These are phyloP conservation scores for Aspergillus biplanus DNA, from an alignment of 495 filamentous ascomycete species.

Conservation along the genomic window DNA sequence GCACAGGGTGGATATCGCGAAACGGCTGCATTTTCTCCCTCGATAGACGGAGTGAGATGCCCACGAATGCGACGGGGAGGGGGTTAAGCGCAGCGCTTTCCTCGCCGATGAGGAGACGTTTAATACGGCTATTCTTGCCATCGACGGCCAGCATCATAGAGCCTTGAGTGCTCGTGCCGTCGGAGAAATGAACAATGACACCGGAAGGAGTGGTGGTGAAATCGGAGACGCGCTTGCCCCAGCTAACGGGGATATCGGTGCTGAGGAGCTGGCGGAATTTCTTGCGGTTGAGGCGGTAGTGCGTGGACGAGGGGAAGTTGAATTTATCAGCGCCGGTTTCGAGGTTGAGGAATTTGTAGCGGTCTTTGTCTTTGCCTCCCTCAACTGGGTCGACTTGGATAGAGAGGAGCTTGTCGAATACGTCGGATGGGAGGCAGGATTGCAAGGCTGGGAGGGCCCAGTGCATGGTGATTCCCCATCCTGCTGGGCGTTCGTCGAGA, in stretches of 20 bases:
- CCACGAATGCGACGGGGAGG: constrained; percentile 54
- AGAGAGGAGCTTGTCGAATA: constrained; percentile 23
- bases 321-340: constrained; percentile 48
- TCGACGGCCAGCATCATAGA: constrained; percentile 59
- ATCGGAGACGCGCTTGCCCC: constrained; percentile 46
- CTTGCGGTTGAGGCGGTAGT: constrained; percentile 55
- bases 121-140: constrained; percentile 51
- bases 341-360: constrained; percentile 59
- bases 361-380: constrained; percentile 43
- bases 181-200: constrained; percentile 54
- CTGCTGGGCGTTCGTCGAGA: constrained; percentile 46
- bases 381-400: neutral
- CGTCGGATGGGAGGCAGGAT: constrained; percentile 44
- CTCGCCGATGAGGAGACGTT: constrained; percentile 42
- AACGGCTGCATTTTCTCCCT: constrained; percentile 43
- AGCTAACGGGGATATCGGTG: constrained; percentile 53
- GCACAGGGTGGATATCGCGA: constrained; percentile 58
- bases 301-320: constrained; percentile 49
- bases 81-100: constrained; percentile 38
- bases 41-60: constrained; percentile 46
- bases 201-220: constrained; percentile 37
- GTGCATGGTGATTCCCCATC: constrained; percentile 65
- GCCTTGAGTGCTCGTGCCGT: constrained; percentile 52
- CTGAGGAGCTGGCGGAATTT: constrained; percentile 51
- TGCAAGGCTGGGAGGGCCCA: constrained; percentile 55